Evolutionary conservation across 139 green algal genomes (phyloP), one percentile per base, ranked within the genome.

Genomic region (Chlamydomonas applanata): DNA sequence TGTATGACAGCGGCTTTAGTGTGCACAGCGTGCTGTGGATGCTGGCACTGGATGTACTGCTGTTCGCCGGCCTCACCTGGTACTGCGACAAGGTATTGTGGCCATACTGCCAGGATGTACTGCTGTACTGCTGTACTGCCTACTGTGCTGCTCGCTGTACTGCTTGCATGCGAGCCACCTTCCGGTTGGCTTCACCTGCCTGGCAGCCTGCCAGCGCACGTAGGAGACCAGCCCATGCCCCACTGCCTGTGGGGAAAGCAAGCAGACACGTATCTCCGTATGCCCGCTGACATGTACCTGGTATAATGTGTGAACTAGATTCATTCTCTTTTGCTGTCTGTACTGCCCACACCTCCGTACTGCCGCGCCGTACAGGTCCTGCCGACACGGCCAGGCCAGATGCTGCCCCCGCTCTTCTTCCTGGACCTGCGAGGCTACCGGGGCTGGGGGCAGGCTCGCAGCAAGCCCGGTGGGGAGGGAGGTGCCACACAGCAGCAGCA

Each of bases 21-120:
- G 83, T 82, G 0, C 75, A 49, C 24, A 80, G 35, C 33, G 79
- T 94, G 25, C 80, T 92, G 60, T 34, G 30, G 57, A 85, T 93
- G 72, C 81, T 95, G 52, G 59, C 76, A 3, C 34, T 89, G 52
- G 90, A 95, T 40, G 66, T 91, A 2, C 36, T 85, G 22, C 66
- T 94, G 36, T 95, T 84, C 64, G 63, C 24, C 24, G 36, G 71
- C 1, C 74, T 93, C 30, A 84, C 85, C 1, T 90, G 84, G 82
- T 93, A 94, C 72, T 71, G 88, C 27, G 90, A 93, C 66, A 85
- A 91, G 86, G 88, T 87, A 60, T 4, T n/a, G n/a, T n/a, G n/a
- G n/a, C n/a, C n/a, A n/a, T n/a, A n/a, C n/a, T n/a, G n/a, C n/a
- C n/a, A n/a, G n/a, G n/a, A n/a, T n/a, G n/a, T n/a, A n/a, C n/a